Percentiles rank a stretch among this genome's conserved stretches.
Evolutionary conservation across 345 rosid genomes (phyloP).

Genomic region (Citrus trifoliata): DNA sequence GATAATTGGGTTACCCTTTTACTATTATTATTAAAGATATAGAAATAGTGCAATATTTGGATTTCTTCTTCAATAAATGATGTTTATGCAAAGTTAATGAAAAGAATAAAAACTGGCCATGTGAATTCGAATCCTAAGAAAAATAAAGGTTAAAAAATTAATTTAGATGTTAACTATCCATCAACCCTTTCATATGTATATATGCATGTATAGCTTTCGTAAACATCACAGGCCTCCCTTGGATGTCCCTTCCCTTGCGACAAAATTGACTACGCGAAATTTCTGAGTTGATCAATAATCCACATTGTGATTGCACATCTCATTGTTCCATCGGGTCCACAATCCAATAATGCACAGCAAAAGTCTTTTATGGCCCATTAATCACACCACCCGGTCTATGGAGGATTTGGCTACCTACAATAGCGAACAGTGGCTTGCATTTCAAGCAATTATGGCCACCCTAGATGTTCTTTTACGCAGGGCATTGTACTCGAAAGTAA

Average conservation of each 20-base stretch:
- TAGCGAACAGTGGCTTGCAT: neutral
- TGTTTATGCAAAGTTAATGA: neutral
- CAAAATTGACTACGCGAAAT: slow-evolving; percentile 17
- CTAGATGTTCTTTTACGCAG: neutral
- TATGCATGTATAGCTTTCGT: neutral
- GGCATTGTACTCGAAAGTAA: neutral
- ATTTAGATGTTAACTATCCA: no score
- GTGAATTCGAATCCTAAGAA: no score
- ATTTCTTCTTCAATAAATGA: neutral
- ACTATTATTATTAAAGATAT: neutral
- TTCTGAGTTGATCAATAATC: neutral
- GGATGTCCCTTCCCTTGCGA: neutral
- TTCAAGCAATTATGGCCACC: neutral
- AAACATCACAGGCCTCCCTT: slow-evolving; percentile 6
- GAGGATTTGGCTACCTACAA: neutral
- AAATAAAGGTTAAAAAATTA: no score
- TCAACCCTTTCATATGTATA: no score
- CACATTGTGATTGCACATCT: neutral
- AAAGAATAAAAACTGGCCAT: neutral
- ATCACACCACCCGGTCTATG: neutral
- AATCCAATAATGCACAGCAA: slow-evolving; percentile 4
- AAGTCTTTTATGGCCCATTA: slow-evolving; percentile 12
- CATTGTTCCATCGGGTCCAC: neutral
- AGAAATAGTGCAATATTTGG: neutral
- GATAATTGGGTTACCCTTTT: neutral